phyloP scores from a whole-genome alignment of 441 rosid genomes.

The Erodium chrysanthum region DNA sequence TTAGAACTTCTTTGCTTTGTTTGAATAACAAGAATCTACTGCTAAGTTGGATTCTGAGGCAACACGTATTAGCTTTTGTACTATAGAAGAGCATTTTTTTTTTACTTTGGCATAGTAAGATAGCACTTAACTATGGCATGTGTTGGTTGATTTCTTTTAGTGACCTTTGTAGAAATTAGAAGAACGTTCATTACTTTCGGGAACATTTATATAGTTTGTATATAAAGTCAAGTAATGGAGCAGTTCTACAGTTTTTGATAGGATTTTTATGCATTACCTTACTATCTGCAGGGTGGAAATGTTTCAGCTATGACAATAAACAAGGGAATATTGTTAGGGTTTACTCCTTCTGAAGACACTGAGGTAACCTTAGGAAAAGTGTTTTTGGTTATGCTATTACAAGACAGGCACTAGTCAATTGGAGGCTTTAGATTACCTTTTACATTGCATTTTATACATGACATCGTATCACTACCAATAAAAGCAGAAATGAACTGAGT shows the following conservation, averaged over 20 bases:
- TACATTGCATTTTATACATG: neutral
- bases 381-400: neutral
- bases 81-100: neutral
- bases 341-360: constrained; percentile 55
- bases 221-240: neutral
- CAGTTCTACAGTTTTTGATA: neutral
- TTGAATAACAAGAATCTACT: neutral
- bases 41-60: neutral
- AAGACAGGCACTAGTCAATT: neutral
- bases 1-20: neutral
- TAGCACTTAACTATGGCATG: neutral
- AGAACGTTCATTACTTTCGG: neutral
- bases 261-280: constrained; percentile 6
- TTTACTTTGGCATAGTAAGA: too few species aligned
- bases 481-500: neutral
- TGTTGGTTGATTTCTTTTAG: neutral
- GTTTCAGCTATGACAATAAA: constrained; percentile 90
- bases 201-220: neutral
- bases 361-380: constrained; percentile 32
- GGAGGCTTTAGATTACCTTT: neutral
- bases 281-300: constrained; percentile 60
- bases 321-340: constrained; percentile 75
- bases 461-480: neutral
- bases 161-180: neutral
- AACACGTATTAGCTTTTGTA: neutral